These are phyloP conservation scores for Flaveria trinervia DNA, from an alignment of 129 eudicot genomes.

Conservation along the genomic window DNA sequence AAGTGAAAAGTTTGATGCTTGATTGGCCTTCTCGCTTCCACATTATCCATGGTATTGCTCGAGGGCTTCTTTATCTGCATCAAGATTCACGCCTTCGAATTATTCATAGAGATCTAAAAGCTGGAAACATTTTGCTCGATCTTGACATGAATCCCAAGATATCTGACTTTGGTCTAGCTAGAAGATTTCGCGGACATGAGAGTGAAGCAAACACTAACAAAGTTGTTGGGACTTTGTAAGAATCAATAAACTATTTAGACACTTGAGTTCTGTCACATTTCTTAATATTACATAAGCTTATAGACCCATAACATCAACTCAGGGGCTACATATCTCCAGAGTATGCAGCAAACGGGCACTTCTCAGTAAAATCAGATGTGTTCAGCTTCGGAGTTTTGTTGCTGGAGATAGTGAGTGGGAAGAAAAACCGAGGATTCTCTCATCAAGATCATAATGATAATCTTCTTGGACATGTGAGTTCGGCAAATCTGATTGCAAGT, in stretches of 20 bases:
- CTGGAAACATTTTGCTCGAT: slow-evolving; percentile 44
- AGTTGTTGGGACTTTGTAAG: slow-evolving; percentile 54
- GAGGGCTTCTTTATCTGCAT: slow-evolving; percentile 47
- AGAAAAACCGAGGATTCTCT: slow-evolving; percentile 32
- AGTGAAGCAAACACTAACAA: slow-evolving; percentile 29
- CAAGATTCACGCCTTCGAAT: slow-evolving; percentile 39
- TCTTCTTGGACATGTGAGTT: slow-evolving; percentile 48
- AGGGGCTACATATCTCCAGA: slow-evolving; percentile 43
- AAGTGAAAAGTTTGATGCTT: neutral
- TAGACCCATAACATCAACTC: neutral
- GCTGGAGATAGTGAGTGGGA: slow-evolving; percentile 38
- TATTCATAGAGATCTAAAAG: slow-evolving; percentile 40
- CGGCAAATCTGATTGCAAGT: neutral
- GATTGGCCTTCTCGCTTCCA: slow-evolving; percentile 25
- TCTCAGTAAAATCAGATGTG: slow-evolving; percentile 36
- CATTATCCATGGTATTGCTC: slow-evolving; percentile 43
- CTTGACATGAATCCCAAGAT: slow-evolving; percentile 41
- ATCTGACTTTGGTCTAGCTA: slow-evolving; percentile 52
- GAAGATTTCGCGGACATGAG: slow-evolving; percentile 37
- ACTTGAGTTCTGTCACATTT: neutral
- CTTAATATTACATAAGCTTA: neutral
- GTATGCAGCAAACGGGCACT: slow-evolving; percentile 36
- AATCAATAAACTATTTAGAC: neutral
- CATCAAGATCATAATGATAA: slow-evolving; percentile 35
- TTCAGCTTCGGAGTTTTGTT: slow-evolving; percentile 44